A percentile compares a stretch with the other conserved stretches of the same genome.
Evolutionary conservation across 495 filamentous ascomycete species (phyloP).

Genomic region (Bacidia gigantensis): DNA sequence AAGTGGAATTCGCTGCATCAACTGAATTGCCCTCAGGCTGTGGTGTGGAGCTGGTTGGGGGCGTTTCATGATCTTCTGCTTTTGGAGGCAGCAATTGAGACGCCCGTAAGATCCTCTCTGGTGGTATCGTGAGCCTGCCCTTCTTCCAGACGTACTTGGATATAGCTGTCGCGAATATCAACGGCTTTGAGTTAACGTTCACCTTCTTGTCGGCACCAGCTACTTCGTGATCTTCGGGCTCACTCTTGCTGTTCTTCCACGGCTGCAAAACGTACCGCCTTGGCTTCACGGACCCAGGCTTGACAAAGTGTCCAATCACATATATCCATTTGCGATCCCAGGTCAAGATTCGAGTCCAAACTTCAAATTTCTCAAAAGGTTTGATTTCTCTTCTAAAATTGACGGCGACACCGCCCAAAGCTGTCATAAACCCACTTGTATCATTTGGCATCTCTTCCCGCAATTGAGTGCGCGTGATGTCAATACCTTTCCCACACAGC

Average conservation of each 20-base stretch:
- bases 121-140: conserved; percentile 70
- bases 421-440: conserved; percentile 29
- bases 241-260: conserved; percentile 5
- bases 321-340: conserved; percentile 85
- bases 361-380: conserved; percentile 50
- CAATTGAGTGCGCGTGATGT: conserved; percentile 24
- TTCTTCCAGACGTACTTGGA: conserved; percentile 87
- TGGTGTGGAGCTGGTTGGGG: background rate
- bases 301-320: conserved; percentile 57
- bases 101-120: conserved; percentile 58
- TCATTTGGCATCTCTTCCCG: conserved; percentile 23
- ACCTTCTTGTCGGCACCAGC: background rate
- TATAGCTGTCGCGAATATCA: conserved; percentile 59
- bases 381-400: conserved; percentile 56
- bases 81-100: conserved; percentile 51
- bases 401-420: conserved; percentile 51
- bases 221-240: background rate
- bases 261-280: conserved; percentile 13
- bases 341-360: conserved; percentile 50
- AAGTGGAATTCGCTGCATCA: background rate
- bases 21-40: background rate
- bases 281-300: conserved; percentile 32
- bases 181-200: conserved; percentile 2
- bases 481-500: conserved; percentile 44
- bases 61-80: conserved; percentile 20